These are phyloP conservation scores for Crassisporium funariophilum DNA, from an alignment of 768 basidiomycete species.

Conservation along the genomic window DNA sequence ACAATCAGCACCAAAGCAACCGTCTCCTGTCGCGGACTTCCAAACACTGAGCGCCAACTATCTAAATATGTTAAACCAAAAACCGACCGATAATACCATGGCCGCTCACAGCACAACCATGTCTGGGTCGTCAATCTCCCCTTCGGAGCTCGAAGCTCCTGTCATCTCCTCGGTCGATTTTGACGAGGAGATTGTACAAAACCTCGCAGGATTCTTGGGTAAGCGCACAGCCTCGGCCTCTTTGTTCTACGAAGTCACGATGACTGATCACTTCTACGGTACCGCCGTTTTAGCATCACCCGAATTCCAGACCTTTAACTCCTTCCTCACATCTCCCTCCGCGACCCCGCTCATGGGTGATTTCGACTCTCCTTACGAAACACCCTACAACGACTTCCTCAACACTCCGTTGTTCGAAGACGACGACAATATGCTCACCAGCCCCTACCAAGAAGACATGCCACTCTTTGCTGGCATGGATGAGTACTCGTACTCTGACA, in stretches of 20 bases:
- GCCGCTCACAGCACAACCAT: constrained; percentile 31
- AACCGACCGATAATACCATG: constrained; percentile 41
- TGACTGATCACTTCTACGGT: constrained; percentile 20
- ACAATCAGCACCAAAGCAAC: constrained; percentile 35
- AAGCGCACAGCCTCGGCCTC: constrained; percentile 8
- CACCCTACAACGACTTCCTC: constrained; percentile 39
- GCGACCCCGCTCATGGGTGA: constrained; percentile 30
- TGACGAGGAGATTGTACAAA: constrained; percentile 13
- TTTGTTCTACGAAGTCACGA: not conserved
- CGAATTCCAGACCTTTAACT: constrained; percentile 27
- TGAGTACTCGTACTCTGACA: constrained; percentile 8
- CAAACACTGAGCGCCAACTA: constrained; percentile 59
- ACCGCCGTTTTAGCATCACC: constrained; percentile 21
- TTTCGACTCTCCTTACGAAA: constrained; percentile 35
- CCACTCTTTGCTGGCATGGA: constrained; percentile 24
- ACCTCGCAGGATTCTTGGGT: constrained; percentile 22
- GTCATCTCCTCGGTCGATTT: constrained; percentile 22
- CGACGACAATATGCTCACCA: constrained; percentile 25
- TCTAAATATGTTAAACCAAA: constrained; percentile 65
- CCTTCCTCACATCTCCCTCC: constrained; percentile 35
- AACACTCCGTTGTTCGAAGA: constrained; percentile 36
- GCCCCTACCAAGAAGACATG: constrained; percentile 25
- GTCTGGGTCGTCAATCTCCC: constrained; percentile 24
- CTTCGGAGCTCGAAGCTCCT: constrained; percentile 24
- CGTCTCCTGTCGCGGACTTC: constrained; percentile 44